Conservation (phyloP, 106 monocot genomes). For the Agapanthus africanus region DNA sequence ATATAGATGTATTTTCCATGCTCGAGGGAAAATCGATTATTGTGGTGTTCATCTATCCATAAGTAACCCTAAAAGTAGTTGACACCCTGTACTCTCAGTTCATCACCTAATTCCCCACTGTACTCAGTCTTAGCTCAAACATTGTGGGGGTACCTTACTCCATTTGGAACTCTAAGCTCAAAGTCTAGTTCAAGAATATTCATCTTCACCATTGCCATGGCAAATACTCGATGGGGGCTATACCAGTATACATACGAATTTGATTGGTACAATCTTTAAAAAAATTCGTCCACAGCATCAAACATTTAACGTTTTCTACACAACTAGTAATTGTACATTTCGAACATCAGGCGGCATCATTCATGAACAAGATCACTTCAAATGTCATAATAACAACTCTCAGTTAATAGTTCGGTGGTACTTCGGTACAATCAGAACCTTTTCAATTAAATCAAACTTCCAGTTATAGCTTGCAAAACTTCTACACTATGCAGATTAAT, state of each 20-base stretch:
- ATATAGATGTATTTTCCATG: too few relatives aligned
- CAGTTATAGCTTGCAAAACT: background rate
- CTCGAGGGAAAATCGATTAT: background rate
- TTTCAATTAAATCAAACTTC: background rate
- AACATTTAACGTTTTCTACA: background rate
- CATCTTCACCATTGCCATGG: too few relatives aligned
- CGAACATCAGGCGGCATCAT: background rate
- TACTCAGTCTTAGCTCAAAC: background rate
- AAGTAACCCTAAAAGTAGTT: background rate
- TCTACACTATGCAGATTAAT: background rate
- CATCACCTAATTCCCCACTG: background rate
- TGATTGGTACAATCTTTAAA: too few relatives aligned
- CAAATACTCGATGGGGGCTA: too few relatives aligned
- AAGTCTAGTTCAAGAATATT: background rate
- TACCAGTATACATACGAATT: too few relatives aligned
- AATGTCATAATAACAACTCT: background rate
- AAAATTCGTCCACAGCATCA: too few relatives aligned
- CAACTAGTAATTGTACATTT: background rate
- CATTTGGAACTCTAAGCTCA: background rate
- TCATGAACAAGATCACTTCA: background rate
- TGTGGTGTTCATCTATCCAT: background rate
- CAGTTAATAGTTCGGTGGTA: background rate
- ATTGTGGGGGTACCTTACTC: constrained; percentile 1
- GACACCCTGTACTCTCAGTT: background rate
- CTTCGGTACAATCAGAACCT: background rate